A percentile compares a stretch with the other conserved stretches of the same genome.
Evolutionary conservation across 2,329 filamentous ascomycete genomes (phyloP).

Genomic region (Fusarium albosuccineum): DNA sequence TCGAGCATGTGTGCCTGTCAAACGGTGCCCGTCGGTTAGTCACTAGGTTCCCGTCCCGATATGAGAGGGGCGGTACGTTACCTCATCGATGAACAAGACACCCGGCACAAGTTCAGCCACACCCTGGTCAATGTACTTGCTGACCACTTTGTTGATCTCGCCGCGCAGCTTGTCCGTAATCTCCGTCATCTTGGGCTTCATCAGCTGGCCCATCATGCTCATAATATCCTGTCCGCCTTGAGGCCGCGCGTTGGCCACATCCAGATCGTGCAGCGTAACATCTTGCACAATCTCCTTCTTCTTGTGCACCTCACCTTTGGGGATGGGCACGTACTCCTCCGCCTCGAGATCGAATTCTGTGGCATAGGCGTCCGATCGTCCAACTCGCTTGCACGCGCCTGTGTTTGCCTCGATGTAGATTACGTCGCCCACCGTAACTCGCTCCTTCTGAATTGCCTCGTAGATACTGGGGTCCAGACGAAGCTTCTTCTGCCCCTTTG

Average conservation of each 20-base stretch:
- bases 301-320: constrained; percentile 99
- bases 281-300: constrained; percentile 99
- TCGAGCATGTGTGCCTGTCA: constrained; percentile 97
- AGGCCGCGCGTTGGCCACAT: constrained; percentile 93
- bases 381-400: constrained; percentile 96
- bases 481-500: constrained; percentile 97
- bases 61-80: constrained; percentile 56
- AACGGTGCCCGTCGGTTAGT: constrained; percentile 38
- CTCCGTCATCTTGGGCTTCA: constrained; percentile 99
- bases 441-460: constrained; percentile 98
- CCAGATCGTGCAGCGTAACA: constrained; percentile 95
- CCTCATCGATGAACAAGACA: constrained; percentile 98
- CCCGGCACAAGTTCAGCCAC: constrained; percentile 98
- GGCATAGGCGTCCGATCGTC: constrained; percentile 94
- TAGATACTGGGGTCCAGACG: constrained; percentile 98
- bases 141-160: constrained; percentile 99
- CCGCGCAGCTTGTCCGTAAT: constrained; percentile 96
- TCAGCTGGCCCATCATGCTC: constrained; percentile 99
- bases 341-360: constrained; percentile 99
- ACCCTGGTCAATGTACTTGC: constrained; percentile 98
- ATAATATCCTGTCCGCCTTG: constrained; percentile 99
- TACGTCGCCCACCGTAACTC: constrained; percentile 95
- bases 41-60: constrained; percentile 34
- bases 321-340: constrained; percentile 98
- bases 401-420: constrained; percentile 99